phyloP scores from a whole-genome alignment of 345 rosid genomes.

The Eucalyptus coolabah region DNA sequence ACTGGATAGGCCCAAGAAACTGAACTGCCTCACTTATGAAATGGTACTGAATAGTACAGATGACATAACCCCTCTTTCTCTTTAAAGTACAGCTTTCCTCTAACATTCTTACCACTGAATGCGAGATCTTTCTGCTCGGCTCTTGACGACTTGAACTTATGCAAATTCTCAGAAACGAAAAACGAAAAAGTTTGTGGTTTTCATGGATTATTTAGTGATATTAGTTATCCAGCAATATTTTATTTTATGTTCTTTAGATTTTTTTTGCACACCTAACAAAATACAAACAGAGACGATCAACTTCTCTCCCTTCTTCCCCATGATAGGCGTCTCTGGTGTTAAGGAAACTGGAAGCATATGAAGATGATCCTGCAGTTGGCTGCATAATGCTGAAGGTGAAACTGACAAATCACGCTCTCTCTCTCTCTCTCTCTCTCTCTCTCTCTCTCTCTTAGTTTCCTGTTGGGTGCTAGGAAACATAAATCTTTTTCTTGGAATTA shows the following conservation, averaged over 20 bases:
- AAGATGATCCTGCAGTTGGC: slow-evolving; percentile 2
- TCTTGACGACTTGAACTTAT: not conserved
- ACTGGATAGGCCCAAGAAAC: not conserved
- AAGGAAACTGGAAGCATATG: not conserved
- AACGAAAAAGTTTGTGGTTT: not conserved
- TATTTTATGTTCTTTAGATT: not conserved
- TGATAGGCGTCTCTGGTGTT: slow-evolving; percentile 2
- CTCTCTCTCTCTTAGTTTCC: not conserved
- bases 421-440: no score
- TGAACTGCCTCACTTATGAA: not conserved
- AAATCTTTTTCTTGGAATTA: not conserved
- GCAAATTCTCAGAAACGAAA: not conserved
- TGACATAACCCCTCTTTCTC: no score
- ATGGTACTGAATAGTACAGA: not conserved
- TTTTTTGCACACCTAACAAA: not conserved
- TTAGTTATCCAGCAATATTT: not conserved
- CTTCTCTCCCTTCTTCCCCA: not conserved
- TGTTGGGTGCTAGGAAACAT: not conserved
- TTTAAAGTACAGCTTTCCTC: no score
- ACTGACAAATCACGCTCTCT: not conserved
- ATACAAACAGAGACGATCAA: not conserved
- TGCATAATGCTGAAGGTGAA: slow-evolving; percentile 13
- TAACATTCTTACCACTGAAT: not conserved
- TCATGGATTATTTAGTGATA: not conserved
- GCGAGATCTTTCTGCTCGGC: not conserved